Conservation (phyloP, 2,329 filamentous ascomycete species). For the Berkeleyomyces basicola region DNA sequence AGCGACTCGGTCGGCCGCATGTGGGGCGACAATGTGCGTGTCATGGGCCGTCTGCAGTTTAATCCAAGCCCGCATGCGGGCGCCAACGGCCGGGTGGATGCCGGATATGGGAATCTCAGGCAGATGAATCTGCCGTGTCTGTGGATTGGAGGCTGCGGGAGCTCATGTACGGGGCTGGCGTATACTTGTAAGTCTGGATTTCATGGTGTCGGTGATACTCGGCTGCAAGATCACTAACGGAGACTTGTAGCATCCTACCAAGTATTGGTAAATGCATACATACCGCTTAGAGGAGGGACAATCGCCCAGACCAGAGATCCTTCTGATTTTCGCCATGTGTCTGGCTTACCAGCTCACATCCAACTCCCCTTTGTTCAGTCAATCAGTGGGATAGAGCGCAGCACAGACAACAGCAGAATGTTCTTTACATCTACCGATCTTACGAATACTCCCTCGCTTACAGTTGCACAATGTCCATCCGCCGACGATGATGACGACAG, state of each 20-base stretch:
- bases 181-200: neutral
- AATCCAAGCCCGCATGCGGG: neutral
- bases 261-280: slow-evolving; percentile 2
- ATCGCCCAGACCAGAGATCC: neutral
- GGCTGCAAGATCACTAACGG: neutral
- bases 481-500: neutral
- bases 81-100: neutral
- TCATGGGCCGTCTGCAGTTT: slow-evolving; percentile 7
- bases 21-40: slow-evolving; percentile 1
- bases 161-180: slow-evolving; percentile 5
- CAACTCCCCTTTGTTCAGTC: neutral
- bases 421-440: neutral
- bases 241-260: neutral
- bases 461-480: neutral
- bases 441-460: neutral
- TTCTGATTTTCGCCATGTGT: neutral
- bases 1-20: neutral
- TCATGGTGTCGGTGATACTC: neutral
- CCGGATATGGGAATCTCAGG: slow-evolving; percentile 4
- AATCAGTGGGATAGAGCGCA: neutral
- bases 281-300: neutral
- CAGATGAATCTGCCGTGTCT: slow-evolving; percentile 4
- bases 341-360: neutral
- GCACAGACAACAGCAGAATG: slow-evolving; percentile 1
- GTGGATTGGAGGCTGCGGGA: slow-evolving; percentile 8